A percentile compares a stretch with the other conserved stretches of the same genome.
phyloP scores from a whole-genome alignment of 345 rosid species.

The Hibiscus tridactylites region DNA sequence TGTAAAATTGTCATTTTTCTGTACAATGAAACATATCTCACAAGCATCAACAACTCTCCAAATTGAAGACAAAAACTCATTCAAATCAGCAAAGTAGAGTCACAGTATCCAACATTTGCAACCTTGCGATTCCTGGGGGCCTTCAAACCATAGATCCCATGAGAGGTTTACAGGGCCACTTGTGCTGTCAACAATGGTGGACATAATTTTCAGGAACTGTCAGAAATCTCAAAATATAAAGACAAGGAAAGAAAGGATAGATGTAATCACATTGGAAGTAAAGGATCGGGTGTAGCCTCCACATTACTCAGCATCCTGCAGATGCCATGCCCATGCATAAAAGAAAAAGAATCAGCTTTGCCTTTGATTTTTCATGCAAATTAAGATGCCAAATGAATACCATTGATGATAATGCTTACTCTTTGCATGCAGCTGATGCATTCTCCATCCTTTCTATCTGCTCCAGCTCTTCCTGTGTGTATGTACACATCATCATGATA shows the following conservation, averaged over 20 bases:
- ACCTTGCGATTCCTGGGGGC: constrained; percentile 48
- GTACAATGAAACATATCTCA: constrained; percentile 15
- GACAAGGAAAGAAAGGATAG: neutral
- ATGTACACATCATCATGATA: neutral
- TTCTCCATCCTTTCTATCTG: constrained; percentile 59
- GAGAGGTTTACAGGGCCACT: constrained; percentile 45
- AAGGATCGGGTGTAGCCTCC: constrained; percentile 58
- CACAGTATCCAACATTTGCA: constrained; percentile 73
- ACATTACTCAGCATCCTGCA: constrained; percentile 52
- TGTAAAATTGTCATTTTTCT: constrained; percentile 10
- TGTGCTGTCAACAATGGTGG: constrained; percentile 43
- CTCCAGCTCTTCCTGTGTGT: constrained; percentile 68
- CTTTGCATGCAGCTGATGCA: constrained; percentile 63
- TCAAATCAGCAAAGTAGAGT: constrained; percentile 15
- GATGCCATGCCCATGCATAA: constrained; percentile 5
- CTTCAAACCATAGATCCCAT: constrained; percentile 96
- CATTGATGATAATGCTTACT: constrained; percentile 32
- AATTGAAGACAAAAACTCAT: neutral
- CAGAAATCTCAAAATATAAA: neutral
- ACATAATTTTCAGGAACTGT: neutral
- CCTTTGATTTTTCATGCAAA: neutral
- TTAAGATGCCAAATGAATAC: neutral
- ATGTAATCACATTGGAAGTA: constrained; percentile 51
- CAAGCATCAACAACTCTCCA: neutral
- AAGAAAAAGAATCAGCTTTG: constrained; percentile 6